A percentile compares a stretch with the other conserved stretches of the same genome.
phyloP scores from a whole-genome alignment of 345 rosid species.

The Salix arbutifolia region DNA sequence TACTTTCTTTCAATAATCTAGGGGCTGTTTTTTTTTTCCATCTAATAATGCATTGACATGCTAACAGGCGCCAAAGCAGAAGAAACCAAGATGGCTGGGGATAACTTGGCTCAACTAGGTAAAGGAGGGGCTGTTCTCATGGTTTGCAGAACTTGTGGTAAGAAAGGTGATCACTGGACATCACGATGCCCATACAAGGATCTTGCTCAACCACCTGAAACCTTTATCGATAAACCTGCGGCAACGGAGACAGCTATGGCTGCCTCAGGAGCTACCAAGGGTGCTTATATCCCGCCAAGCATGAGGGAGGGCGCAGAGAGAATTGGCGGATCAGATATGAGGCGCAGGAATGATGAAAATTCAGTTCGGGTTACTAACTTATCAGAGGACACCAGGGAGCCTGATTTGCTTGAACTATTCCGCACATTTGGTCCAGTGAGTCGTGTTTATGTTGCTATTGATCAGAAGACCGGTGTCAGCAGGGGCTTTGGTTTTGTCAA shows the following conservation, averaged over 20 bases:
- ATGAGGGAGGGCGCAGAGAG: conserved; percentile 74
- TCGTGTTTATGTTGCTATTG: conserved; percentile 78
- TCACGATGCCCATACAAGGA: conserved; percentile 87
- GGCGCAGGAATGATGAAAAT: conserved; percentile 88
- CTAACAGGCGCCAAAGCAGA: conserved; percentile 62
- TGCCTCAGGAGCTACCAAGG: conserved; percentile 42
- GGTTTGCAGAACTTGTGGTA: conserved; percentile 83
- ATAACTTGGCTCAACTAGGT: conserved; percentile 58
- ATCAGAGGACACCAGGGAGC: conserved; percentile 84
- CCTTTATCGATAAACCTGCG: conserved; percentile 57
- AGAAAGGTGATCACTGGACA: conserved; percentile 96
- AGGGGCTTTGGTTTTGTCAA: conserved; percentile 91
- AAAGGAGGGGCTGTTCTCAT: conserved; percentile 79
- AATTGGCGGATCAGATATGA: conserved; percentile 68
- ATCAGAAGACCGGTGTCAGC: conserved; percentile 82
- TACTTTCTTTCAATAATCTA: background rate
- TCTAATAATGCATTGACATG: background rate
- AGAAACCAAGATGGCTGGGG: conserved; percentile 54
- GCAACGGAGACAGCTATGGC: conserved; percentile 42
- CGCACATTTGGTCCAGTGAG: conserved; percentile 76
- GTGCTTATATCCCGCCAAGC: conserved; percentile 72
- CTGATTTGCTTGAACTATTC: conserved; percentile 79
- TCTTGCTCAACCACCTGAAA: conserved; percentile 54
- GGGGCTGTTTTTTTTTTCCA: background rate
- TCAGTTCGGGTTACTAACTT: conserved; percentile 81